Evolutionary conservation across 164 flowering plant species (phyloP), one percentile per base, ranked within the genome.

Genomic region (Magnolia changhungtana): DNA sequence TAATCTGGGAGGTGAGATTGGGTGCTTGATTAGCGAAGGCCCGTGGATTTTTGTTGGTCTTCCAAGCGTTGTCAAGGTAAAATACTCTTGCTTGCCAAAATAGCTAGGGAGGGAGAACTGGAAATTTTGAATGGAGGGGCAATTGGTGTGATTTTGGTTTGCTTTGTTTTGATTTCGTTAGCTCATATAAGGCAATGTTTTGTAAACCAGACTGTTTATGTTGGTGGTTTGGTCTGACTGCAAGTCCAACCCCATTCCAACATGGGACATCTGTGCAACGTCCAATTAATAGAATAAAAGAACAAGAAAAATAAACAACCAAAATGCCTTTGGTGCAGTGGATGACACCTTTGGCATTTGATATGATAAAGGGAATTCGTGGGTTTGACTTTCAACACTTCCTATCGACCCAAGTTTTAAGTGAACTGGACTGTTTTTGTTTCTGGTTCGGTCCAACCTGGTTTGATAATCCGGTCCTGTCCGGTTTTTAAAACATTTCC

Each of bases 11-110:
- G 91, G 87, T 78, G 96, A 95, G 82, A 84, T 96, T 31, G 98
- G 99, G 51, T 91, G 94, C 78, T 86, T 96, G 93, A 89, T 96
- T 21, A 91, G 88, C 85, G 99, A 94, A 87, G 98, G 99, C 52
- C 95, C 98, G 27, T 96, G 97, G 98, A 59, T 96, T 19, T 96
- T 96, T 84, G 90, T 91, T 72, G 99, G 99, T 71, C 71, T 91
- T 75, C 92, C 91, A 50, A 90, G 91, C 86, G 18, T 80, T 79
- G 96, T 96, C 65, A 96, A 92, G 97, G 99, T 94, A 77, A 75
- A 63, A 9, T n/a, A 20, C 24, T 52, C 19, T 71, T 50, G 9
- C 29, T 58, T 58, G 4, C 45, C 45, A 67, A 23, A 7, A 67
- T 67, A 67, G 31, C 31, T 67, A 67, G 16, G 70, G 11, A 67